Evolutionary conservation across 1,284 basidiomycete genomes (phyloP).

Genomic region (Fomitopsis betulina): DNA sequence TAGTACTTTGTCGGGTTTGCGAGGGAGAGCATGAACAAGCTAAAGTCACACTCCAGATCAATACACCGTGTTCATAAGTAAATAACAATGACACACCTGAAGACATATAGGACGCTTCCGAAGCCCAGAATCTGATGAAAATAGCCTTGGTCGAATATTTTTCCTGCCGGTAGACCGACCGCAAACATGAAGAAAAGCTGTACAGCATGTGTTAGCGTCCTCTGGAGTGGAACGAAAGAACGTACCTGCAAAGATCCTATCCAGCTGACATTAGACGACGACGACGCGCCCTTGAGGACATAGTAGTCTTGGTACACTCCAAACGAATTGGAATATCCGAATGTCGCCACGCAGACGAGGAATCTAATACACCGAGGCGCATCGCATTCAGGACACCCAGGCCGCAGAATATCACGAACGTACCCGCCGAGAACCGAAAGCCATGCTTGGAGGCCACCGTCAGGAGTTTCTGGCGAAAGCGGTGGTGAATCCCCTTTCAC

Average conservation of each 20-base stretch:
- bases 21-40: constrained; percentile 26
- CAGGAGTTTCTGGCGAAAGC: too few species aligned
- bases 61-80: accelerated
- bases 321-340: not conserved
- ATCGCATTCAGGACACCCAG: too few species aligned
- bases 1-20: constrained; percentile 19
- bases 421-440: too few species aligned
- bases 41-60: not conserved
- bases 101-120: constrained; percentile 9
- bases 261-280: constrained; percentile 22
- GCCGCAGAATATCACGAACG: too few species aligned
- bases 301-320: not conserved
- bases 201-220: constrained; percentile 6
- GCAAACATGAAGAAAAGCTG: constrained; percentile 18
- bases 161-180: constrained; percentile 24
- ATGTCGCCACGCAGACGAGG: not conserved
- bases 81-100: constrained; percentile 5
- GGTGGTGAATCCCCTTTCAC: too few species aligned
- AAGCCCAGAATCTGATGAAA: constrained; percentile 4
- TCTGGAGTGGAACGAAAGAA: constrained; percentile 6
- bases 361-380: not conserved
- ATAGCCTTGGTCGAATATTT: constrained; percentile 25
- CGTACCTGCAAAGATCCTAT: constrained; percentile 34
- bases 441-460: too few species aligned
- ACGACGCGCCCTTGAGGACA: too few species aligned